A percentile compares a stretch with the other conserved stretches of the same genome.
phyloP scores from a whole-genome alignment of 2,329 filamentous ascomycete species.

The Pseudocercospora vitis region DNA sequence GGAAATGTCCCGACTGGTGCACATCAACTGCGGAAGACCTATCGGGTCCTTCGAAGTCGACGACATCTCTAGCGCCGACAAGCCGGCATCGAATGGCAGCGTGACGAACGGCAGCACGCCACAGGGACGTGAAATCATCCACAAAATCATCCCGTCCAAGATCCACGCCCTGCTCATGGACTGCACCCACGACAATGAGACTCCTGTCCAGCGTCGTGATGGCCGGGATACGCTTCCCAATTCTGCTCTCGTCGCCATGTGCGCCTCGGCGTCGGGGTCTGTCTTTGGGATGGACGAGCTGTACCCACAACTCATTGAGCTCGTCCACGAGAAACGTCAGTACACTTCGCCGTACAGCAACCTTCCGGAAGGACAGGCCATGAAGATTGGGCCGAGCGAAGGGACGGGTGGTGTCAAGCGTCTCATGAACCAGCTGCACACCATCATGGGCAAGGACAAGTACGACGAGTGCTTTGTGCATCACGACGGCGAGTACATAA shows the following conservation, averaged over 20 bases:
- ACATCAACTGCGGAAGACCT: slow-evolving; percentile 87
- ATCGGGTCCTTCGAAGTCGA: slow-evolving; percentile 98
- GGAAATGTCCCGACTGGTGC: slow-evolving; percentile 88
- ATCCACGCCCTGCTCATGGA: slow-evolving; percentile 98
- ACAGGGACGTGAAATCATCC: slow-evolving; percentile 64
- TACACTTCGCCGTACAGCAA: slow-evolving; percentile 78
- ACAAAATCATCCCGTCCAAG: slow-evolving; percentile 79
- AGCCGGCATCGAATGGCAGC: slow-evolving; percentile 35
- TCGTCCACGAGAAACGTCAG: slow-evolving; percentile 82
- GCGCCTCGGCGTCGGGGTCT: slow-evolving; percentile 87
- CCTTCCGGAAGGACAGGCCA: slow-evolving; percentile 40
- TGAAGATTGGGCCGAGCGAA: slow-evolving; percentile 68
- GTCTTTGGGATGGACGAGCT: slow-evolving; percentile 98
- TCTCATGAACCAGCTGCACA: slow-evolving; percentile 90
- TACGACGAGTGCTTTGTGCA: slow-evolving; percentile 97
- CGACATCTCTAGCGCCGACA: slow-evolving; percentile 67
- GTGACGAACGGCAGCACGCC: slow-evolving; percentile 35
- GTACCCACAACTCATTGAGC: slow-evolving; percentile 87
- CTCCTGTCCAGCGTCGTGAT: slow-evolving; percentile 90
- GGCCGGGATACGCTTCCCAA: slow-evolving; percentile 92
- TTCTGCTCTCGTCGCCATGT: slow-evolving; percentile 93
- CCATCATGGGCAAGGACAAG: slow-evolving; percentile 89
- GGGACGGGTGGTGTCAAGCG: slow-evolving; percentile 92
- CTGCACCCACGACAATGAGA: slow-evolving; percentile 98
- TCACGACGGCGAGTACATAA: slow-evolving; percentile 94